Evolutionary conservation across 2,329 filamentous ascomycete species (phyloP).

Genomic region (Rutstroemia sp.): DNA sequence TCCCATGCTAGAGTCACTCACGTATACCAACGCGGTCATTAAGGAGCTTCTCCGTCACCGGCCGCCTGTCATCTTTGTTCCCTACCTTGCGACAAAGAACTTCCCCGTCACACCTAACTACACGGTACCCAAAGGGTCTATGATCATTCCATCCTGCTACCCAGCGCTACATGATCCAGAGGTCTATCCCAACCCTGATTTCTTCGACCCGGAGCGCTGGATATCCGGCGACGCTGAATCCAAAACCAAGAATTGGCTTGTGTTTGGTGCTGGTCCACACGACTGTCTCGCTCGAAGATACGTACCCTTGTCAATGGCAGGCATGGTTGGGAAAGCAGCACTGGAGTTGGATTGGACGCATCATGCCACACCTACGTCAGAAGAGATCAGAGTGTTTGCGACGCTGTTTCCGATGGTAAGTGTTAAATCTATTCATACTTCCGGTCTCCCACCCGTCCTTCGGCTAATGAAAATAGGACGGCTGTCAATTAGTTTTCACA

Average conservation of each 20-base stretch:
- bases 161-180: slow-evolving; percentile 43
- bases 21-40: slow-evolving; percentile 45
- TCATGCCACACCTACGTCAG: no score
- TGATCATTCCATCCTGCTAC: slow-evolving; percentile 44
- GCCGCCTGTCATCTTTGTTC: slow-evolving; percentile 47
- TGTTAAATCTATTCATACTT: no score
- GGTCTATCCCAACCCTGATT: slow-evolving; percentile 28
- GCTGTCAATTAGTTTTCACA: no score
- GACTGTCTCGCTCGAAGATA: slow-evolving; percentile 43
- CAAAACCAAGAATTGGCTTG: slow-evolving; percentile 46
- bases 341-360: slow-evolving; percentile 28
- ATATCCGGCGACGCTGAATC: slow-evolving; percentile 42
- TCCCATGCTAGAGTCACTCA: slow-evolving; percentile 40
- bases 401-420: no score
- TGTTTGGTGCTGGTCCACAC: slow-evolving; percentile 44
- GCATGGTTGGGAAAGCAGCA: slow-evolving; percentile 45
- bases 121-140: slow-evolving; percentile 41
- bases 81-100: slow-evolving; percentile 40
- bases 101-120: slow-evolving; percentile 42
- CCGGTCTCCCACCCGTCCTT: no score
- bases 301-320: slow-evolving; percentile 42
- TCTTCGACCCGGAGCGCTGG: slow-evolving; percentile 43
- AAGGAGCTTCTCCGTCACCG: slow-evolving; percentile 46
- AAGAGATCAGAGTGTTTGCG: no score
- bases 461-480: no score